Evolutionary conservation across 2,329 filamentous ascomycete genomes (phyloP), one percentile per base, ranked within the genome.

Genomic region (Venturia effusa): DNA sequence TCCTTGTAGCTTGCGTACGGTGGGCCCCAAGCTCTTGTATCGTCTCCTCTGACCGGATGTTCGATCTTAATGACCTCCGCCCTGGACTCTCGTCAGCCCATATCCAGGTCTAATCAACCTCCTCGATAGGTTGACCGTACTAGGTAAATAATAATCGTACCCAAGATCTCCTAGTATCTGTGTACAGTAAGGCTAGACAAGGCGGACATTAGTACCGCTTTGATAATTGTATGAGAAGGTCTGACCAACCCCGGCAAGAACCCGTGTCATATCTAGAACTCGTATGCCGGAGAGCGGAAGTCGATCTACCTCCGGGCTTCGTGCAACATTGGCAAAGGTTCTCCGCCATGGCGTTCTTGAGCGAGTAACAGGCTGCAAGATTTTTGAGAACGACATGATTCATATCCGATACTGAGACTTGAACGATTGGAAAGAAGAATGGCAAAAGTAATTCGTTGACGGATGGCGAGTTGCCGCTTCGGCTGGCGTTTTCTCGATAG

Each of bases 31-130:
- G 92, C 92, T 70, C 94, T 81, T 11, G 94, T 99, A 73, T 99
- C 94, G 73, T 99, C 94, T 43, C 90, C 94, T 64, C 90, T 84
- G 5, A 85, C 85, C 4, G 94, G 94, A 75, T 99, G 94, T 76
- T 99, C 94, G 66, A 99, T 84, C 76, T 99, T 99, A 77, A 99
- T 96, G 39, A 99, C 87, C 74, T 99, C 93, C 68, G 94, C 94
- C 67, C 92, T 95, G 69, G 65, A 51, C 64, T 71, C 54, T 71
- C 66, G 64, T 65, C 61, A 68, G 61, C 40, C 13, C 39, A 24
- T 40, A 61, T 32, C 64, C 67, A 41, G 6, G 66, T 66, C 57
- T 65, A 64, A 65, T 68, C 66, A 70, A 73, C 69, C 69, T 69
- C 67, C 66, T 69, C 65, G 19, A 68, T 65, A 70, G 70, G 69